These are phyloP conservation scores for Biscogniauxia mediterranea DNA, from an alignment of 2,329 filamentous ascomycete genomes.

Conservation along the genomic window DNA sequence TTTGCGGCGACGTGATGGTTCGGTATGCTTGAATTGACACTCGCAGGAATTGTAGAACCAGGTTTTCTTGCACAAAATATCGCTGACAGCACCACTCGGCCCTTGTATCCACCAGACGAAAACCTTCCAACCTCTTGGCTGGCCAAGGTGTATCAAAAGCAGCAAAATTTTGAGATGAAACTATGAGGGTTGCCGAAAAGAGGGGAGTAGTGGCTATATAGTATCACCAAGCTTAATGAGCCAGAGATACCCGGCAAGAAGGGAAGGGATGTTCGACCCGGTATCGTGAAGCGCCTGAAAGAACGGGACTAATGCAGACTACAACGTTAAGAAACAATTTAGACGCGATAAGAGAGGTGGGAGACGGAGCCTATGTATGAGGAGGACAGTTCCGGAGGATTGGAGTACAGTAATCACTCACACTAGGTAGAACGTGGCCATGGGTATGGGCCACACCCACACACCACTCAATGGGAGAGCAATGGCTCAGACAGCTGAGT, in stretches of 20 bases:
- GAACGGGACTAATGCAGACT: conserved; percentile 30
- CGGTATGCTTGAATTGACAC: background rate
- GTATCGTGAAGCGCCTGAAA: conserved; percentile 21
- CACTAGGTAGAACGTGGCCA: conserved; percentile 18
- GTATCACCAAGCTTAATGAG: conserved; percentile 16
- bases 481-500: conserved; percentile 25
- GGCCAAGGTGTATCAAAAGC: conserved; percentile 19
- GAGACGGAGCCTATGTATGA: conserved; percentile 18
- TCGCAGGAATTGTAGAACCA: background rate
- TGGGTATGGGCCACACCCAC: background rate
- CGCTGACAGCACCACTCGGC: conserved; percentile 4
- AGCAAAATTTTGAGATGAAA: conserved; percentile 13
- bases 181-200: conserved; percentile 13
- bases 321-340: conserved; percentile 26
- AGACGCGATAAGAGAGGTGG: conserved; percentile 28
- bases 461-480: conserved; percentile 13
- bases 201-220: conserved; percentile 30
- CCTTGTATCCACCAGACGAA: conserved; percentile 24
- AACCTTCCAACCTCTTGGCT: conserved; percentile 25
- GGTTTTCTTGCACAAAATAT: background rate
- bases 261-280: conserved; percentile 17
- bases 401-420: conserved; percentile 16
- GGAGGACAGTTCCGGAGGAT: conserved; percentile 14
- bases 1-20: conserved; percentile 14
- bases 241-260: conserved; percentile 10